Base-by-base conservation (phyloP, 306 rosid species). In the Chamaecrista fasciculata region DNA sequence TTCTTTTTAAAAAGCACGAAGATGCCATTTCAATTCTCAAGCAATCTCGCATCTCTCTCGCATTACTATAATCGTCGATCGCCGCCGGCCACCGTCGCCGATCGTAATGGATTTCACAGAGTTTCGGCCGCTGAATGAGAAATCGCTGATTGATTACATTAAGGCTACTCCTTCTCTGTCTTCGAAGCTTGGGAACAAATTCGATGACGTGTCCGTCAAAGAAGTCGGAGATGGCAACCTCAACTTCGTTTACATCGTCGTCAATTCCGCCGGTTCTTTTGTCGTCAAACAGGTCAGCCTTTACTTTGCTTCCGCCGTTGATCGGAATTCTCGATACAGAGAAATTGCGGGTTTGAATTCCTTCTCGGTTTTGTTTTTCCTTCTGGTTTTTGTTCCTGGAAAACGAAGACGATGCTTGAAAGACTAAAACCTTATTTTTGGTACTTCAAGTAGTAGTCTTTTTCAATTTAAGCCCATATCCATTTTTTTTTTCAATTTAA, bases 211-310 rank as follows among this genome's bases (percentile, higher is more conserved):
- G 42, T 12, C 72, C 23, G 67, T 85, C 67, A 83, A 88, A 70
- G 97, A 94, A 83, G 95, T 94, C 53, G 96, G 98, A 33, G 97
- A 88, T 72, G 98, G 97, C n/a, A 90, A 94, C 79, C 90, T 90
- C 31, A 94, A 94, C 59, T 85, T 86, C 33, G 96, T 90, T 67
- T 90, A 39, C 89, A 76, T 94, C 60, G 74, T 90, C 57, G 36
- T 78, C 34, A 89, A 82, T 26, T 74, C 96, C 42, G 21, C 69
- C 2, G 95, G 91, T 36, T 94, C 97, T 69, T 34, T 90, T 42
- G 96, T 94, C 85, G 66, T 94, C 88, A 94, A 90, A 71, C 97
- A 93, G 94, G 97, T 90, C 28, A 36, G 47, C 18, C 4, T 52
- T 65, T 25, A 25, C 43, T 18, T 21, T 15, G 6, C 28, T 26